These are phyloP conservation scores for Botryotinia calthae DNA, from an alignment of 2,329 filamentous ascomycete genomes.

Conservation along the genomic window DNA sequence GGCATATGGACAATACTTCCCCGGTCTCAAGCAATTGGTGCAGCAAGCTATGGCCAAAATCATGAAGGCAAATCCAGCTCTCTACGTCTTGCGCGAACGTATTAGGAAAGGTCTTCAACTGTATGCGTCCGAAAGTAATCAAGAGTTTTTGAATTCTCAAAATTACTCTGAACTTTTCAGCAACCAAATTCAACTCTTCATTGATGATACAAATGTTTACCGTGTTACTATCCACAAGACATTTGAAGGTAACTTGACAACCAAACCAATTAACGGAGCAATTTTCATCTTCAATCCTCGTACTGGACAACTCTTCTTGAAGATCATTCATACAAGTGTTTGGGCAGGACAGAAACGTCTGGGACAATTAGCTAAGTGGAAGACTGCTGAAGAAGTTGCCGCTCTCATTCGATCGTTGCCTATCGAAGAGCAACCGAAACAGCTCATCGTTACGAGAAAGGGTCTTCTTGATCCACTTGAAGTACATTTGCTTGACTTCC, in stretches of 20 bases:
- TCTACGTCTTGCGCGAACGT: constrained; percentile 95
- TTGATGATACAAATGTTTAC: constrained; percentile 98
- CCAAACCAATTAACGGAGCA: constrained; percentile 98
- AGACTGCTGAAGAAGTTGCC: constrained; percentile 98
- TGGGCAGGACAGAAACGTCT: constrained; percentile 99
- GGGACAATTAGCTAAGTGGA: constrained; percentile 97
- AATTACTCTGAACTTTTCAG: constrained; percentile 99
- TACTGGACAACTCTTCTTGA: constrained; percentile 94
- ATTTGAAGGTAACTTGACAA: constrained; percentile 97
- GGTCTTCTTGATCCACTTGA: constrained; percentile 95
- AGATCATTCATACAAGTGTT: constrained; percentile 98
- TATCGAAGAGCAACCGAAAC: constrained; percentile 97
- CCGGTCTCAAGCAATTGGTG: constrained; percentile 88
- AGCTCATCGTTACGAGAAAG: constrained; percentile 96
- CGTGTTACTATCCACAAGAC: constrained; percentile 99
- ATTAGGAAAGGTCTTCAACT: constrained; percentile 97
- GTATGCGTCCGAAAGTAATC: constrained; percentile 97
- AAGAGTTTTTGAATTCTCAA: constrained; percentile 98
- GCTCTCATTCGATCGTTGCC: constrained; percentile 93
- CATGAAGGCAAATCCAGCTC: constrained; percentile 97
- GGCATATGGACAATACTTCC: constrained; percentile 98
- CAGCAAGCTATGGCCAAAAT: constrained; percentile 99
- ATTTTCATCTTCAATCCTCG: constrained; percentile 99
- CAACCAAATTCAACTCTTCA: constrained; percentile 98
- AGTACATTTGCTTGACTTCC: constrained; percentile 96